phyloP scores from a whole-genome alignment of 1,284 basidiomycete species.

The Ceratobasidium sp. region DNA sequence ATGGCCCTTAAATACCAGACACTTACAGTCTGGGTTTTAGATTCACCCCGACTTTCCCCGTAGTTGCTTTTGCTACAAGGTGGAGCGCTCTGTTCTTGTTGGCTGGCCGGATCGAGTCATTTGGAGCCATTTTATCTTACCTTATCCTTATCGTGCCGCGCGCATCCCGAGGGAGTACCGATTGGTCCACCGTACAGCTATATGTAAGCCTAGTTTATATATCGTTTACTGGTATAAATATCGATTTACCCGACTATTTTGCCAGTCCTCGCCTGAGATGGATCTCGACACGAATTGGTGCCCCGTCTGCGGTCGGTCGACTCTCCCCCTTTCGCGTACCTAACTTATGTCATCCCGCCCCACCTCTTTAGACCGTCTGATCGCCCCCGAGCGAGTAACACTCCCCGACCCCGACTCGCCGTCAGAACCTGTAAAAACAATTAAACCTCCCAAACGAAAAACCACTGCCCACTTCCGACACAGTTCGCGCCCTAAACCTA shows the following conservation, averaged over 20 bases:
- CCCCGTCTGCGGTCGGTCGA: conserved; percentile 30
- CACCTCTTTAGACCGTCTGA: conserved; percentile 15
- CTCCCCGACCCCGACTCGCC: conserved; percentile 5
- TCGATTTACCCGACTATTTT: not conserved
- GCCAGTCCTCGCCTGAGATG: not conserved
- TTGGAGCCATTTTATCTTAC: not conserved
- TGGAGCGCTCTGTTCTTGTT: too few species aligned
- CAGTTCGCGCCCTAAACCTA: conserved; percentile 12
- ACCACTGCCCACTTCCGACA: conserved; percentile 4
- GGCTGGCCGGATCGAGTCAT: not conserved
- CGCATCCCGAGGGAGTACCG: not conserved
- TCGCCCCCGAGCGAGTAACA: conserved; percentile 23
- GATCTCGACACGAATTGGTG: conserved; percentile 39
- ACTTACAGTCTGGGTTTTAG: not conserved
- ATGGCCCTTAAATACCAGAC: not conserved
- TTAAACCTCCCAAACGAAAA: conserved; percentile 22
- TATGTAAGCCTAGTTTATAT: not conserved
- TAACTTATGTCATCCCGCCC: not conserved
- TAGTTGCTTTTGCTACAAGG: too few species aligned
- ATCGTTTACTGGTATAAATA: not conserved
- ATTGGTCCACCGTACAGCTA: not conserved
- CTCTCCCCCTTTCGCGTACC: not conserved
- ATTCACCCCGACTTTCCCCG: not conserved
- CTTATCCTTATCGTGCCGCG: not conserved
- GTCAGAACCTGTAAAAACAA: not conserved